These are phyloP conservation scores for Trypanosoma boissoni DNA, from an alignment of 208 protist species.

Conservation along the genomic window DNA sequence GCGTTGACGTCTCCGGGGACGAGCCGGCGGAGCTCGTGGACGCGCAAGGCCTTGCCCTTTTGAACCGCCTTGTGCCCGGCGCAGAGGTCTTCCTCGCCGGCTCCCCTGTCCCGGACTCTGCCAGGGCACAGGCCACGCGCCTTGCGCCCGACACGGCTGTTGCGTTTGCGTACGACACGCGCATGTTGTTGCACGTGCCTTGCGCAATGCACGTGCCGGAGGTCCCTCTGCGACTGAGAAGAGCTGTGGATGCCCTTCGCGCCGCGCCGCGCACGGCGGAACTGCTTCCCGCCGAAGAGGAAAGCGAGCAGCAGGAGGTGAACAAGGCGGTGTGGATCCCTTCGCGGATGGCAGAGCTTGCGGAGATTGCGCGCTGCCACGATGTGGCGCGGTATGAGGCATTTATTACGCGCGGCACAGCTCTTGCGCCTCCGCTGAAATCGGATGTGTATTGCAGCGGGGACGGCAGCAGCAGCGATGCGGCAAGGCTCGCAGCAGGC, in stretches of 20 bases:
- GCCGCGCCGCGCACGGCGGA: slow-evolving; percentile 36
- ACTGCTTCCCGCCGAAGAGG: slow-evolving; percentile 35
- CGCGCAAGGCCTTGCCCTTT: slow-evolving; percentile 53
- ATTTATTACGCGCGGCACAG: slow-evolving; percentile 49
- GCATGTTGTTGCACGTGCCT: slow-evolving; percentile 60
- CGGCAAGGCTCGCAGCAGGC: slow-evolving; percentile 49
- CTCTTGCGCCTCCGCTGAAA: slow-evolving; percentile 37
- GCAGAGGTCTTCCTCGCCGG: slow-evolving; percentile 62
- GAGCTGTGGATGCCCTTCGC: slow-evolving; percentile 53
- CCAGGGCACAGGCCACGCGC: background rate
- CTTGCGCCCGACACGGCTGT: slow-evolving; percentile 48
- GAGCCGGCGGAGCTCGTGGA: slow-evolving; percentile 44
- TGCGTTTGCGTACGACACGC: slow-evolving; percentile 62
- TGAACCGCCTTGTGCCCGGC: slow-evolving; percentile 42
- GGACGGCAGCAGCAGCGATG: slow-evolving; percentile 41
- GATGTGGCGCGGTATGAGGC: slow-evolving; percentile 33
- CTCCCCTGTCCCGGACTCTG: slow-evolving; percentile 2
- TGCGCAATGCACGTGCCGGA: slow-evolving; percentile 53
- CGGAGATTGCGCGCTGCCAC: slow-evolving; percentile 68
- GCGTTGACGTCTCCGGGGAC: slow-evolving; percentile 19
- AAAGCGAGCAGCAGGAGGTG: background rate
- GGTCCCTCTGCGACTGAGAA: slow-evolving; percentile 59
- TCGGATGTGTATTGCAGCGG: slow-evolving; percentile 82
- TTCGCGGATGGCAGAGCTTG: slow-evolving; percentile 50
- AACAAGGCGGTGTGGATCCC: slow-evolving; percentile 31